These are phyloP conservation scores for Ustilago bromivora DNA, from an alignment of 1,284 basidiomycete genomes.

Conservation along the genomic window DNA sequence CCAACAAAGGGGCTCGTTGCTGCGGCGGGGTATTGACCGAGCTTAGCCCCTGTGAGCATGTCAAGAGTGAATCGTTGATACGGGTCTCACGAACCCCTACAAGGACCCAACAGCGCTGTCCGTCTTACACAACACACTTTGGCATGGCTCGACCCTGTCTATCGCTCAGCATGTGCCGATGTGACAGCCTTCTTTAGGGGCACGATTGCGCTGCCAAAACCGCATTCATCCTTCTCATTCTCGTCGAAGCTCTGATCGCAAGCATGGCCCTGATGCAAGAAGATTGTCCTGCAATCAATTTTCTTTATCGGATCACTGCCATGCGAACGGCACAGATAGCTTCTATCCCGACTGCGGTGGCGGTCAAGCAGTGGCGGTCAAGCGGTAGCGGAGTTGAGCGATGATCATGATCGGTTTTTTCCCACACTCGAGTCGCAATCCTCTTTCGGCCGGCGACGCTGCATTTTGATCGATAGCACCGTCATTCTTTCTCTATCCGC, in stretches of 20 bases:
- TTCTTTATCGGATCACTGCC: slow-evolving; percentile 2
- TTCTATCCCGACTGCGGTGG: too few relatives aligned
- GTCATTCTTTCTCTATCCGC: slow-evolving; percentile 6
- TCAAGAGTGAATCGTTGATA: not conserved
- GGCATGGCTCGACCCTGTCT: too few relatives aligned
- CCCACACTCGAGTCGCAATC: slow-evolving; percentile 22
- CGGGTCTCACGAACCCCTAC: slow-evolving; percentile 7
- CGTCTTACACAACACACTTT: too few relatives aligned
- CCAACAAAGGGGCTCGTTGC: not conserved
- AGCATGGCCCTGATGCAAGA: too few relatives aligned
- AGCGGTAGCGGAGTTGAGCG: slow-evolving; percentile 5
- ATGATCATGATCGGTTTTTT: not conserved
- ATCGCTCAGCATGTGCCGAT: too few relatives aligned
- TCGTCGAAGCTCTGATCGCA: too few relatives aligned
- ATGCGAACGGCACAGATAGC: not conserved
- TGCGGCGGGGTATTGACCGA: not conserved
- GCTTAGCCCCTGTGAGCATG: not conserved
- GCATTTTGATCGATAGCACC: not conserved
- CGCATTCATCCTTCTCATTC: too few relatives aligned
- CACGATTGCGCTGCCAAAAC: too few relatives aligned
- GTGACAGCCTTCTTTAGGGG: too few relatives aligned
- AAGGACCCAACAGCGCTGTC: slow-evolving; percentile 9
- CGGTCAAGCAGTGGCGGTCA: not conserved
- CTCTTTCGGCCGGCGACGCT: slow-evolving; percentile 8
- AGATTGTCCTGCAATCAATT: not conserved